Evolutionary conservation across 495 filamentous ascomycete species (phyloP).

Genomic region (Halenospora varia): DNA sequence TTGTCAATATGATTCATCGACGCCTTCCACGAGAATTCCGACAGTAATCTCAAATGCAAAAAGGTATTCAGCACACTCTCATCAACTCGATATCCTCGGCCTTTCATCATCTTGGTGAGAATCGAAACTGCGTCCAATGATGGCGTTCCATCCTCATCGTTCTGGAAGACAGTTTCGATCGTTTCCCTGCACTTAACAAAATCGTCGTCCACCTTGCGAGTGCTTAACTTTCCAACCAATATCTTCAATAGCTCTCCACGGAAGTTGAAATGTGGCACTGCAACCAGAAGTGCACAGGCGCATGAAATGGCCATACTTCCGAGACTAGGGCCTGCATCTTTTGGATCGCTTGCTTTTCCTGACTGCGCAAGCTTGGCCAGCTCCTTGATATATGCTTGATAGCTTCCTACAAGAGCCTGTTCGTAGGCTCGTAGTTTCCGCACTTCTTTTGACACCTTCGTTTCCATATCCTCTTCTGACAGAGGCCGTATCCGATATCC

Average conservation of each 20-base stretch:
- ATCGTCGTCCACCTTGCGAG: conserved; percentile 60
- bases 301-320: conserved; percentile 77
- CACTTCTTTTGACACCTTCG: conserved; percentile 90
- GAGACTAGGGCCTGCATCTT: conserved; percentile 37
- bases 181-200: conserved; percentile 76
- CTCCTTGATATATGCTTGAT: conserved; percentile 76
- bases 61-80: conserved; percentile 89
- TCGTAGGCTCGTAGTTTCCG: conserved; percentile 76
- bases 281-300: conserved; percentile 68
- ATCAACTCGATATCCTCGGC: conserved; percentile 70
- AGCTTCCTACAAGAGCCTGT: conserved; percentile 73
- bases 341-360: conserved; percentile 27
- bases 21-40: conserved; percentile 78
- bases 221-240: conserved; percentile 75
- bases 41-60: conserved; percentile 80
- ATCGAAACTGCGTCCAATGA: conserved; percentile 83
- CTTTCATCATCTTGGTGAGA: conserved; percentile 91
- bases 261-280: conserved; percentile 96
- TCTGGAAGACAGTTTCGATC: conserved; percentile 74
- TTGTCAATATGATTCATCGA: conserved; percentile 71
- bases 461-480: conserved; percentile 62
- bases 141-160: conserved; percentile 82
- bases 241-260: conserved; percentile 82
- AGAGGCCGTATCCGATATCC: conserved; percentile 90
- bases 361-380: conserved; percentile 59